Evolutionary conservation across 2,329 filamentous ascomycete species (phyloP), one percentile per base, ranked within the genome.

Genomic region (Epichloe gansuensis): DNA sequence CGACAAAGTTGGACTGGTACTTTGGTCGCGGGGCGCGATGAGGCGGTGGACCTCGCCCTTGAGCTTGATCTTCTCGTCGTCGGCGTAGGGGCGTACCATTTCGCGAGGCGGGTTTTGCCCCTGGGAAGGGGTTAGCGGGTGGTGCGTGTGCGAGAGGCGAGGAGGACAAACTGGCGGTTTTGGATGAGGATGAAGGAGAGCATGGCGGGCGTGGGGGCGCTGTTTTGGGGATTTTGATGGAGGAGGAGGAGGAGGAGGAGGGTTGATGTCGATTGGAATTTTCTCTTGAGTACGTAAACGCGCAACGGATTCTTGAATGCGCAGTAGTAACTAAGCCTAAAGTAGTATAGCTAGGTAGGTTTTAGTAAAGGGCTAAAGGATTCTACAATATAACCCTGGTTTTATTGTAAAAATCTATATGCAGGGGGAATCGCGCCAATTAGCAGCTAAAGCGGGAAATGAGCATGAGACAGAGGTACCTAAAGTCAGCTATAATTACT

Each of bases 1-100:
- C 93, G 77, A 98, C 93, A 65, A 98, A 98, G 75, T 98, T 98
- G 73, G 90, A 95, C 70, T 98, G 93, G 76, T 98, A 95, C 69
- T 98, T 98, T 68, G 93, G 72, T 98, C 93, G 66, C 93, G 88
- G 6, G 93, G 93, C 0, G 93, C 93, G 56, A 98, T 91, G 61
- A 98, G 89, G 57, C 93, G 91, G 77, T 98, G 93, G 63, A 97
- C 88, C 75, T 98, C 93, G 78, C 93, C 93, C 72, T 98, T 98
- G 63, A 98, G 78, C 74, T 95, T 96, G 70, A 98, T 88, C 76
- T 98, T 98, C 70, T 98, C 90, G 69, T 97, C 91, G 76, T 98
- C 93, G 72, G 84, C 94, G 76, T 96, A 98, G 56, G 93, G 91
- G 60, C 88, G 76, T 98, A 98, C 91, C 91, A 98, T 75, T 98